A percentile compares a stretch with the other conserved stretches of the same genome.
Conservation (phyloP, 208 protist species). For the Crithidia acanthocephali region DNA sequence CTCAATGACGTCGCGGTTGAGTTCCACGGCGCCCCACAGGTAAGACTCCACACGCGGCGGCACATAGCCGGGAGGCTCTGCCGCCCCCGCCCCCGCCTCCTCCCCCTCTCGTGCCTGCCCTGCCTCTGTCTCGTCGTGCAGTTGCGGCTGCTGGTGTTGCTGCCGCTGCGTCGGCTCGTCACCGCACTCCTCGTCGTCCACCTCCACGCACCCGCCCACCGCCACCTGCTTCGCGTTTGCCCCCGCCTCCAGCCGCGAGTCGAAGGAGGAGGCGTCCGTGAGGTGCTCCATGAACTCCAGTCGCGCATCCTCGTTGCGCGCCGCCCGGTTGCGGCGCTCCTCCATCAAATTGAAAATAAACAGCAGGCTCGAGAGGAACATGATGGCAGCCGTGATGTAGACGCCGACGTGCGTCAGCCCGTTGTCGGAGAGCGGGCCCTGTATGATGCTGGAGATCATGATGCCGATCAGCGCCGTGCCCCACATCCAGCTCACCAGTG, state of each 20-base stretch:
- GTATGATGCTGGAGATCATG: conserved; percentile 45
- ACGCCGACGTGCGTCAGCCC: conserved; percentile 39
- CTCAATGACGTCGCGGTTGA: conserved; percentile 25
- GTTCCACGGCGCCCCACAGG: conserved; percentile 22
- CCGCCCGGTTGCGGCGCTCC: conserved; percentile 50
- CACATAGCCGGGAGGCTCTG: conserved; percentile 19
- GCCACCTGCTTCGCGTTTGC: neutral
- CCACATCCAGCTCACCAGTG: conserved; percentile 76
- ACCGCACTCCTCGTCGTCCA: neutral
- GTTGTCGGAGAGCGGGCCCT: conserved; percentile 55
- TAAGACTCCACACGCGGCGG: conserved; percentile 8
- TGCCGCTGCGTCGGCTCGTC: neutral
- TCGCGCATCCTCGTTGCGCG: conserved; percentile 39
- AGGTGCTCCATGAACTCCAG: conserved; percentile 23
- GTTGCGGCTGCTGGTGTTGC: neutral
- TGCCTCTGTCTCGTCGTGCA: neutral
- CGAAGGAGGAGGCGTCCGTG: neutral
- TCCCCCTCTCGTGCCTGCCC: neutral
- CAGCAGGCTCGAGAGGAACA: conserved; percentile 48
- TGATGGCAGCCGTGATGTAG: conserved; percentile 43
- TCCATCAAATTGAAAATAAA: conserved; percentile 67
- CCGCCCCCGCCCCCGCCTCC: neutral
- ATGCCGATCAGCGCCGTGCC: conserved; percentile 51
- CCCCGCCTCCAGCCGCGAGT: neutral
- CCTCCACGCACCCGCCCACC: neutral